Percentiles rank a stretch among this genome's conserved stretches.
These are phyloP conservation scores for Microcyclospora pomicola DNA, from an alignment of 2,329 filamentous ascomycete species.

Conservation along the genomic window DNA sequence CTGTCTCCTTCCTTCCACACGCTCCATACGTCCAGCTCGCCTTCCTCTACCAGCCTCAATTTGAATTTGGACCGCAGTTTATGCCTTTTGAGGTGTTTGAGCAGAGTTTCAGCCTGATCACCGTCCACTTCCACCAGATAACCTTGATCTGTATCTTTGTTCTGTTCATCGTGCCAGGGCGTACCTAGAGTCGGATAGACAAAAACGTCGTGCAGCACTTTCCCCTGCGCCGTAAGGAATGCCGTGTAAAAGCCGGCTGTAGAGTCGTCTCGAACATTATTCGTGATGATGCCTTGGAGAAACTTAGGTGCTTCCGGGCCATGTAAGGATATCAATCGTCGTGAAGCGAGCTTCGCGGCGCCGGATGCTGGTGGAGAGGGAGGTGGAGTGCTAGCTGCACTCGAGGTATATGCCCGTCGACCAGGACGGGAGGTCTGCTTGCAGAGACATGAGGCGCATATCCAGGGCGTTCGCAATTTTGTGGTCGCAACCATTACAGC, in stretches of 20 bases:
- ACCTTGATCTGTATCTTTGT: slow-evolving; percentile 27
- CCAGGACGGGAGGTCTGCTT: slow-evolving; percentile 3
- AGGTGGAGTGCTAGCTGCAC: slow-evolving; percentile 12
- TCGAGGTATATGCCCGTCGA: slow-evolving; percentile 7
- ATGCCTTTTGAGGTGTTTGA: slow-evolving; percentile 67
- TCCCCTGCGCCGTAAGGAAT: slow-evolving; percentile 70
- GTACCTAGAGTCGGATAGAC: slow-evolving; percentile 52
- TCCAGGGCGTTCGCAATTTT: too few species aligned
- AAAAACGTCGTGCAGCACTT: slow-evolving; percentile 80
- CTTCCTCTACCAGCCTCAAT: slow-evolving; percentile 50
- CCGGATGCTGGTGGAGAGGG: slow-evolving; percentile 38
- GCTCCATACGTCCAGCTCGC: slow-evolving; percentile 57
- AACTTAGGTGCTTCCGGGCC: slow-evolving; percentile 72
- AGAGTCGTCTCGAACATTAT: slow-evolving; percentile 44
- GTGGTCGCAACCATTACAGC: too few species aligned
- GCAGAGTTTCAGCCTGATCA: slow-evolving; percentile 45
- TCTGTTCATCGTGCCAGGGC: slow-evolving; percentile 14
- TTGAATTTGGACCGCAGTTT: slow-evolving; percentile 71
- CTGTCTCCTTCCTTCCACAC: slow-evolving; percentile 50
- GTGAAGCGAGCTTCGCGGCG: slow-evolving; percentile 48
- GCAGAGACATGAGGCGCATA: too few species aligned
- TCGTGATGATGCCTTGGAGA: slow-evolving; percentile 76
- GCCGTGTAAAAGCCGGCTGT: slow-evolving; percentile 57
- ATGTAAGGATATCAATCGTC: slow-evolving; percentile 63
- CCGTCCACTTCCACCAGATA: slow-evolving; percentile 78